These are phyloP conservation scores for Cicer arietinum DNA, from an alignment of 306 rosid species.

Conservation along the genomic window DNA sequence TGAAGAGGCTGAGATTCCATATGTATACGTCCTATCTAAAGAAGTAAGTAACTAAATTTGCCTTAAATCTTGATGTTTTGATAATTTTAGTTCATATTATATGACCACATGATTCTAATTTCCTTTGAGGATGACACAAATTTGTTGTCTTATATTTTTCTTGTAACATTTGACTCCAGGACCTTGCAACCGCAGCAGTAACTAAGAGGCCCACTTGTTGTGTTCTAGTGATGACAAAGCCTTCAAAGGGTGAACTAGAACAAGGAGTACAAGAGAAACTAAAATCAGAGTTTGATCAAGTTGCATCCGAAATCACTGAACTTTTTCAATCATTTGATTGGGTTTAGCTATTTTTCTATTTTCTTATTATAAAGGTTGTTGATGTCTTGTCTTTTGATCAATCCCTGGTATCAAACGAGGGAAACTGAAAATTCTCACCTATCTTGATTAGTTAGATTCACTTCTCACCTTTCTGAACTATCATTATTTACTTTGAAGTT, in stretches of 20 bases:
- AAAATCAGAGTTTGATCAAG: slow-evolving; percentile 69
- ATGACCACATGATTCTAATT: not conserved
- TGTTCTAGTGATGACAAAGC: slow-evolving; percentile 81
- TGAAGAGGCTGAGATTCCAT: slow-evolving; percentile 85
- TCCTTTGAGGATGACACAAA: not conserved
- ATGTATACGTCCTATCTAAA: slow-evolving; percentile 78
- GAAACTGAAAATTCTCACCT: too few relatives aligned
- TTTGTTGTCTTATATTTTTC: slow-evolving; percentile 3
- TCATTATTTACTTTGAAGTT: too few relatives aligned
- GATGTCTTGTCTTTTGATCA: not conserved
- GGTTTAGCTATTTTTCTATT: slow-evolving; percentile 16
- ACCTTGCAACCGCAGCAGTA: slow-evolving; percentile 90
- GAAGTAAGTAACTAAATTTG: slow-evolving; percentile 60
- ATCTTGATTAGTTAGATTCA: too few relatives aligned
- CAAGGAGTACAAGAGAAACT: slow-evolving; percentile 76
- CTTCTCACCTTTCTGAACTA: too few relatives aligned
- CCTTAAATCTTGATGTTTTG: not conserved
- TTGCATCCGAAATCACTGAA: slow-evolving; percentile 67
- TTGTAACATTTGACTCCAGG: slow-evolving; percentile 52
- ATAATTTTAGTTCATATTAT: not conserved
- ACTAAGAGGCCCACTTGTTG: slow-evolving; percentile 99
- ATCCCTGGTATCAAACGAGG: not conserved
- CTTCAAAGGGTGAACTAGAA: slow-evolving; percentile 74
- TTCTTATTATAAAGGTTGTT: slow-evolving; percentile 8
- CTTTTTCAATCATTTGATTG: slow-evolving; percentile 40